These are phyloP conservation scores for Neofusicoccum ribis DNA, from an alignment of 2,329 filamentous ascomycete genomes.

Conservation along the genomic window DNA sequence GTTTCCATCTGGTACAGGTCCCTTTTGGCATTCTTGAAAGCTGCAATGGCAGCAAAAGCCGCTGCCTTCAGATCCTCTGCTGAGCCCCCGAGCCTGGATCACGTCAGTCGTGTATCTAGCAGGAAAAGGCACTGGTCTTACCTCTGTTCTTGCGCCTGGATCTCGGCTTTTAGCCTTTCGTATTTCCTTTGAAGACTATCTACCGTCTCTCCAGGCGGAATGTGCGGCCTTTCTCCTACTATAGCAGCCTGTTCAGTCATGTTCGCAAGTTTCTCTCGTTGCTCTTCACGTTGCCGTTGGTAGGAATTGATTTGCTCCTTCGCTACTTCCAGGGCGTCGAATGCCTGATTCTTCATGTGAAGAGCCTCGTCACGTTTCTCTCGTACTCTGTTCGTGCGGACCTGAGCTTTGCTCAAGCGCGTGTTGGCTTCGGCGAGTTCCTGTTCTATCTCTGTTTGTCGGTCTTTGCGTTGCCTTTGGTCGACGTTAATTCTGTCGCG, in stretches of 20 bases:
- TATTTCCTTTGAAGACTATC: slow-evolving; percentile 34
- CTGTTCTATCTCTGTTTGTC: slow-evolving; percentile 31
- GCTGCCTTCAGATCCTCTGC: slow-evolving; percentile 30
- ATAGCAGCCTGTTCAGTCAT: slow-evolving; percentile 24
- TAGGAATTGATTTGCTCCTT: slow-evolving; percentile 32
- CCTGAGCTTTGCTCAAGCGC: slow-evolving; percentile 32
- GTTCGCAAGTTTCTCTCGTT: slow-evolving; percentile 29
- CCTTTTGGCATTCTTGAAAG: slow-evolving; percentile 22
- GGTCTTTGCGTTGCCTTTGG: slow-evolving; percentile 30
- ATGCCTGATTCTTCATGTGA: slow-evolving; percentile 43
- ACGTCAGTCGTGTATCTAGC: background rate
- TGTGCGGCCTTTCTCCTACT: slow-evolving; percentile 31
- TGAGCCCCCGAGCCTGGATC: slow-evolving; percentile 34
- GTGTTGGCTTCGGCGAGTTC: slow-evolving; percentile 24
- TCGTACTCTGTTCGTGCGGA: slow-evolving; percentile 31
- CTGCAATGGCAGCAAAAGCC: slow-evolving; percentile 33
- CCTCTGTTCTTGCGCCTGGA: slow-evolving; percentile 30
- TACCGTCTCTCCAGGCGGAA: slow-evolving; percentile 34
- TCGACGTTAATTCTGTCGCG: slow-evolving; percentile 45
- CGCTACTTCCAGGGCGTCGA: slow-evolving; percentile 36
- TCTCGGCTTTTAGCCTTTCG: slow-evolving; percentile 31
- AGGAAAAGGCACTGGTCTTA: slow-evolving; percentile 16
- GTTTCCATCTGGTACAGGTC: slow-evolving; percentile 26
- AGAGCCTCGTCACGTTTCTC: slow-evolving; percentile 38
- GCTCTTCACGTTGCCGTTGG: slow-evolving; percentile 29